Base-by-base conservation (phyloP, 768 basidiomycete species). In the Mycena polygramma region DNA sequence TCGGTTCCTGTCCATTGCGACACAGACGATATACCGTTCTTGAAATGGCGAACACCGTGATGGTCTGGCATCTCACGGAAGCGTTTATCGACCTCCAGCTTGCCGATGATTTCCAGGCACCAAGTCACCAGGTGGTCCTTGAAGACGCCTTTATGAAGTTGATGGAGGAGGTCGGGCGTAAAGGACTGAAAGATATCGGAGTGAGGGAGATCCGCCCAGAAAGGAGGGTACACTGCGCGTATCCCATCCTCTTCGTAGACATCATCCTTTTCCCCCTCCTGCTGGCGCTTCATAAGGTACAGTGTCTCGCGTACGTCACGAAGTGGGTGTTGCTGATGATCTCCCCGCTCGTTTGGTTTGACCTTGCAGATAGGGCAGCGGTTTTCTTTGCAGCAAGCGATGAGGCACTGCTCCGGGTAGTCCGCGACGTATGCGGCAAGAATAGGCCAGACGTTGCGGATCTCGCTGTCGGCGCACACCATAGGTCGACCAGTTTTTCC, bases 71-170 rank as follows among this genome's bases (percentile, higher is more conserved):
- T 81, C 3, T 73, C 69, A 17, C 75, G 69, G 65, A 82, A 82
- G 0, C 80, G 76, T 1, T 49, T 51, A 66, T 86, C 83, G 19
- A 85, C 58, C 63, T 74, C 66, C 46, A n/a, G n/a, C n/a, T n/a
- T n/a, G n/a, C n/a, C n/a, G n/a, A n/a, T n/a, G n/a, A n/a, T n/a
- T n/a, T n/a, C 37, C 1, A 75, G 73, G 8, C 72, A 73, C 86
- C 84, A 87, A 1, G 63, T 75, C 0, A 82, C 75, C 0, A 85
- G 60, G 65, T 87, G 85, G 63, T 85, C 82, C 51, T 83, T 83
- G 79, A 87, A 85, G n/a, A 86, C 68, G 1, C 86, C 86, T 63
- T 88, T 85, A 74, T 86, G 83, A 0, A 88, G 74, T 71, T 88
- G 85, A 71, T 88, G 86, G 10, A 88, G 80, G 30, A 86, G 58